phyloP scores from a whole-genome alignment of 148 eudicot species.

The Vaccinium myrtillus region DNA sequence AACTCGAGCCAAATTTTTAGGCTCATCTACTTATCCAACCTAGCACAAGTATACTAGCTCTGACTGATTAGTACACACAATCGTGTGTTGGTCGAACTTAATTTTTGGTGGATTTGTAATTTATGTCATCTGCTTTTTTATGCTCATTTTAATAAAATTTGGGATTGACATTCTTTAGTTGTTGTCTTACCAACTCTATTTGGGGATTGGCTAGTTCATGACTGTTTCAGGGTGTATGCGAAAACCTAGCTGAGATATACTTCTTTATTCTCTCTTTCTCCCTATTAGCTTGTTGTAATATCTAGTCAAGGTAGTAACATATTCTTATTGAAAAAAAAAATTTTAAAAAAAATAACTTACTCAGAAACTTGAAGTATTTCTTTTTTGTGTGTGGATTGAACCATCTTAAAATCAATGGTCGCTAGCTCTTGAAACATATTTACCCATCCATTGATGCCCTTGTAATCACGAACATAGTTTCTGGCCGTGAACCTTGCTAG shows the following conservation, averaged over 20 bases:
- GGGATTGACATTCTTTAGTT: too few relatives aligned
- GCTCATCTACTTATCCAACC: neutral
- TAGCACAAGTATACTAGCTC: neutral
- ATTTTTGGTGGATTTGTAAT: neutral
- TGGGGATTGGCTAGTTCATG: too few relatives aligned
- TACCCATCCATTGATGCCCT: slow-evolving; percentile 21
- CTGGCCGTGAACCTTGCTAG: slow-evolving; percentile 28
- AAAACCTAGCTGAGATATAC: too few relatives aligned
- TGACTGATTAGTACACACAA: too few relatives aligned
- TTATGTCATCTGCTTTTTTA: too few relatives aligned
- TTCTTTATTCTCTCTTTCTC: too few relatives aligned
- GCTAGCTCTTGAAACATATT: slow-evolving; percentile 36
- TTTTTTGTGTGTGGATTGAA: slow-evolving; percentile 21
- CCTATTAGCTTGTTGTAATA: too few relatives aligned
- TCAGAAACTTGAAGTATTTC: slow-evolving; percentile 44
- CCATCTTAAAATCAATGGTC: slow-evolving; percentile 25
- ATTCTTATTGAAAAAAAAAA: too few relatives aligned
- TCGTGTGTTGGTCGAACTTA: neutral
- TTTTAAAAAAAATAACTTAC: slow-evolving; percentile 19
- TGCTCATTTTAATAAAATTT: too few relatives aligned
- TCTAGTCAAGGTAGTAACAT: too few relatives aligned
- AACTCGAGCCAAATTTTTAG: neutral
- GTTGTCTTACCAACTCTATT: too few relatives aligned
- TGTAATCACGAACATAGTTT: slow-evolving; percentile 13
- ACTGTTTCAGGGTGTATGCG: too few relatives aligned